Base-by-base conservation (phyloP, 768 basidiomycete species). In the Chiua virens region DNA sequence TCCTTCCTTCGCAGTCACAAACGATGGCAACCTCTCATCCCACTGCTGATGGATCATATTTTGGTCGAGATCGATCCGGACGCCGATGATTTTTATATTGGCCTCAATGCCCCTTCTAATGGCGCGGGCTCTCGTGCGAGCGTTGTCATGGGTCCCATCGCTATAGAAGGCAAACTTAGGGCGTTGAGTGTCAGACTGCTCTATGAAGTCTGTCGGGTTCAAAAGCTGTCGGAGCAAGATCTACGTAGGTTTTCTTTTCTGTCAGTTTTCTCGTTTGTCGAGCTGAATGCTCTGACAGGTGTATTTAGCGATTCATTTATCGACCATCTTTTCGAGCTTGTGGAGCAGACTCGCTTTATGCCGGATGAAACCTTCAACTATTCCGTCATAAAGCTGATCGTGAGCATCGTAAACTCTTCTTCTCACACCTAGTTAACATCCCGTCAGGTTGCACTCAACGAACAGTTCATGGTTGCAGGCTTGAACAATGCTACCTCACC, bases 391-490 rank as follows among this genome's bases (percentile, higher is more conserved):
- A 95, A 95, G 65, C 77, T 98, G 30, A 85, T 98, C 54, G 95
- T 95, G 60, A 66, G 87, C 14, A 69, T 17, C 18, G 9, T n/a
- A n/a, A 49, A 32, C 43, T 14, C 45, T 47, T 10, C 27, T 22
- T 38, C 21, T 27, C 17, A 5, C 39, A 17, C 30, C 28, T 7
- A 8, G 36, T 46, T 68, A 27, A 63, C 35, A 22, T 43, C 45
- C 28, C n/a, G 13, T 4, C 61, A 95, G 92, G 86, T 94, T 28
- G 86, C 94, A 0, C 75, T 99, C 27, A 99, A 98, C 63, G 96
- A 99, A 66, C 95, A 98, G 69, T 99, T 96, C 71, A 99, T 99
- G 96, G 93, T 98, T 6, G 85, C 90, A 0, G 81, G 83, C 4
- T 64, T 93, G 38, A 75, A 51, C 49, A 67, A 54, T 45, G 55